phyloP scores from a whole-genome alignment of 768 basidiomycete genomes.

The Cyclocybe aegerita region DNA sequence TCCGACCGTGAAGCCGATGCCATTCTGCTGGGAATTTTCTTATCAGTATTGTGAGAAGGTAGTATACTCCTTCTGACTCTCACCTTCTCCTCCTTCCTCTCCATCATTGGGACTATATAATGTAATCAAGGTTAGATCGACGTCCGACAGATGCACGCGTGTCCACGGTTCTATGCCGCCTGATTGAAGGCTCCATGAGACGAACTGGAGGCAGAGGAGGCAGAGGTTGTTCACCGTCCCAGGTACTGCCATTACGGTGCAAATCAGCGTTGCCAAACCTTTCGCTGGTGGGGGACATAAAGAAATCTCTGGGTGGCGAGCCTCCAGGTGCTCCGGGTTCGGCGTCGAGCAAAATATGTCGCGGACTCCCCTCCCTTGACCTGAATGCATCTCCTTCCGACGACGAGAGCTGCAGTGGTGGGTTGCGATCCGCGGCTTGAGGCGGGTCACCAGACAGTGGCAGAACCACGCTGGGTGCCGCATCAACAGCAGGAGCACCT shows the following conservation, averaged over 20 bases:
- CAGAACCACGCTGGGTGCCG: too few relatives aligned
- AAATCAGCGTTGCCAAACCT: not conserved
- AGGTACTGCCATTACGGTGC: not conserved
- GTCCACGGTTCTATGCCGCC: conserved; percentile 16
- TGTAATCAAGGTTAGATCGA: conserved; percentile 37
- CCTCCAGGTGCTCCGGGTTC: not conserved
- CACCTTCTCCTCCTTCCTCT: conserved; percentile 31
- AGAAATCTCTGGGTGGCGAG: too few relatives aligned
- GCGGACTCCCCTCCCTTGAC: not conserved
- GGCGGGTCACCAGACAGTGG: not conserved
- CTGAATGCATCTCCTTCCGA: conserved; percentile 7
- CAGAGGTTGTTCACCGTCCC: conserved; percentile 4
- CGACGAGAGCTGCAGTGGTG: not conserved
- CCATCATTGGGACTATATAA: conserved; percentile 33
- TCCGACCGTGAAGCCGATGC: conserved; percentile 31
- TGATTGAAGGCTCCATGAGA: not conserved
- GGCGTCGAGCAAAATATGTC: not conserved
- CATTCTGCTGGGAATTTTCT: not conserved
- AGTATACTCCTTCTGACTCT: too few relatives aligned
- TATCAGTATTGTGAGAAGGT: too few relatives aligned
- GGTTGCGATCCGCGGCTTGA: not conserved
- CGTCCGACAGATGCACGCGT: conserved; percentile 13
- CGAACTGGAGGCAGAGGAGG: conserved; percentile 9
- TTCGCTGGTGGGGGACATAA: too few relatives aligned
- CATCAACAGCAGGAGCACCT: too few relatives aligned